These are phyloP conservation scores for Schoenoplectus tabernaemontani DNA, from an alignment of 202 grass and related monocot species.

Conservation along the genomic window DNA sequence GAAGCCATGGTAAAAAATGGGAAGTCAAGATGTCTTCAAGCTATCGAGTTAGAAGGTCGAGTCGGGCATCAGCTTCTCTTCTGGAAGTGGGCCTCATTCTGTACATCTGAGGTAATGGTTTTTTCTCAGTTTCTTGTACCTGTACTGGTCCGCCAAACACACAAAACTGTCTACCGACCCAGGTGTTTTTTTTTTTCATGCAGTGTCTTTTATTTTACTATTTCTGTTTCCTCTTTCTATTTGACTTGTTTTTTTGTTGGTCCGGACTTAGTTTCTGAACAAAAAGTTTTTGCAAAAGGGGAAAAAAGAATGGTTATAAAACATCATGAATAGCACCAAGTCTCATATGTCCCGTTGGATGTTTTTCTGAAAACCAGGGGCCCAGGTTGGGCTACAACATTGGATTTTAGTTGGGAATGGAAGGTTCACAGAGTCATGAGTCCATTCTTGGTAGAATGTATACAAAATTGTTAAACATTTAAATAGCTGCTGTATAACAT, in stretches of 20 bases:
- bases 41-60: constrained; percentile 87
- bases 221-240: background rate
- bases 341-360: background rate
- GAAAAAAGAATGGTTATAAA: background rate
- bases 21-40: constrained; percentile 68
- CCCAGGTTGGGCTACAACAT: background rate
- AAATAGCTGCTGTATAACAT: background rate
- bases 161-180: constrained; percentile 14
- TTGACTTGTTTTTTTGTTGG: constrained; percentile 3
- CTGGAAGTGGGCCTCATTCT: constrained; percentile 99
- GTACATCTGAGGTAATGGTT: constrained; percentile 71
- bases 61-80: constrained; percentile 68
- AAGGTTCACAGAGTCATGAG: background rate
- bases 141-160: background rate
- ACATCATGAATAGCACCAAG: background rate
- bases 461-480: constrained; percentile 3
- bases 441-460: background rate
- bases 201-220: background rate
- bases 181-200: background rate
- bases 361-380: background rate
- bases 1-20: constrained; percentile 81
- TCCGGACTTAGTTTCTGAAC: background rate
- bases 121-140: background rate
- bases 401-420: background rate
- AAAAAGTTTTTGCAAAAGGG: constrained; percentile 12